phyloP scores from a whole-genome alignment of 2,329 filamentous ascomycete genomes.

The Paecilomyces sp. region DNA sequence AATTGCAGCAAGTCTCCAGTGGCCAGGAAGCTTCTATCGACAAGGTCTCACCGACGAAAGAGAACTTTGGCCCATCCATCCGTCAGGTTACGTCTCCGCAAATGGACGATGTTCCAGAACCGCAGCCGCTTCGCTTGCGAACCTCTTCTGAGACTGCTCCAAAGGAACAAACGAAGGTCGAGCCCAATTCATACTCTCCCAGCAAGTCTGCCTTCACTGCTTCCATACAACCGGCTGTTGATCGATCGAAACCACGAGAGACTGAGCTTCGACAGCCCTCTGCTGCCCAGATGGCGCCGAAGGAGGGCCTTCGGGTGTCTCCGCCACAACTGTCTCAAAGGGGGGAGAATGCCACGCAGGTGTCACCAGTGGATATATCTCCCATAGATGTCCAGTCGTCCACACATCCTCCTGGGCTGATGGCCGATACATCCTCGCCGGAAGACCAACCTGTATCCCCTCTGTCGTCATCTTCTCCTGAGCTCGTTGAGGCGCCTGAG shows the following conservation, averaged over 20 bases:
- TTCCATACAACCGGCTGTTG: neutral
- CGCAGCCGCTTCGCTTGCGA: slow-evolving; percentile 12
- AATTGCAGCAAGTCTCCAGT: slow-evolving; percentile 25
- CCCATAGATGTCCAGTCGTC: slow-evolving; percentile 40
- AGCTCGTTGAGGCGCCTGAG: slow-evolving; percentile 17
- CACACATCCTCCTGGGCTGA: slow-evolving; percentile 55
- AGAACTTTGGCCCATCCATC: slow-evolving; percentile 22
- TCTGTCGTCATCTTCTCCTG: slow-evolving; percentile 51
- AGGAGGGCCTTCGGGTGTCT: slow-evolving; percentile 5
- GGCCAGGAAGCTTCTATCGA: slow-evolving; percentile 16
- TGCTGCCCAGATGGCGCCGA: slow-evolving; percentile 11
- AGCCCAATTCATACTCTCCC: slow-evolving; percentile 4
- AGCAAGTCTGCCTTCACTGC: neutral
- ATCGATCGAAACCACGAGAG: neutral
- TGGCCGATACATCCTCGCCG: slow-evolving; percentile 64
- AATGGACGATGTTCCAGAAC: slow-evolving; percentile 14
- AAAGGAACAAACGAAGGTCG: slow-evolving; percentile 1
- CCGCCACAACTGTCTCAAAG: slow-evolving; percentile 16
- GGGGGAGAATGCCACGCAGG: slow-evolving; percentile 44
- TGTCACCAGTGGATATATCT: slow-evolving; percentile 63
- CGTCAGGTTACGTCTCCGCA: slow-evolving; percentile 28
- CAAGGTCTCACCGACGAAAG: slow-evolving; percentile 10
- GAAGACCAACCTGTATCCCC: slow-evolving; percentile 55
- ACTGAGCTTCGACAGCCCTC: neutral
- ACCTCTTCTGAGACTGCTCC: slow-evolving; percentile 15